Percentiles rank a stretch among this genome's conserved stretches.
These are phyloP conservation scores for Oryza longistaminata DNA, from an alignment of 176 grass and related monocot species.

Conservation along the genomic window DNA sequence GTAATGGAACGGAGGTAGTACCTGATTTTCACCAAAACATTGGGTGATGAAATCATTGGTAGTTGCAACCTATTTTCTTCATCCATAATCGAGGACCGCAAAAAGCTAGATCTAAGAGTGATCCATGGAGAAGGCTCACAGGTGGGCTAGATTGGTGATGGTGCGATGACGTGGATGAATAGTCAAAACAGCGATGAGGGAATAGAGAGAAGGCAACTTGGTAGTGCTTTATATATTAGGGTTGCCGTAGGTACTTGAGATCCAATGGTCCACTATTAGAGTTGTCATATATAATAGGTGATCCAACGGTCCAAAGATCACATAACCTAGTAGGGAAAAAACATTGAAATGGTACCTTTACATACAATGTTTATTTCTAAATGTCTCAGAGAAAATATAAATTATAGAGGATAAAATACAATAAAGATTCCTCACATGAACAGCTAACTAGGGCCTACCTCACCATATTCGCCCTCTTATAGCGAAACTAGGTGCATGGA, in stretches of 20 bases:
- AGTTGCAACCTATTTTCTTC: not conserved
- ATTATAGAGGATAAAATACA: not conserved
- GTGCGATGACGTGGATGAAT: too few relatives aligned
- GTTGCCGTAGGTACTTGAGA: not conserved
- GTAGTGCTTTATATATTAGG: too few relatives aligned
- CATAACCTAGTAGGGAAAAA: not conserved
- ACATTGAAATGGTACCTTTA: too few relatives aligned
- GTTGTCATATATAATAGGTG: too few relatives aligned
- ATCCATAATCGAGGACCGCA: not conserved
- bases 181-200: fast-evolving
- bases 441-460: not conserved
- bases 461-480: not conserved
- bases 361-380: not conserved
- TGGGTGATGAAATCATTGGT: not conserved
- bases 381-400: not conserved
- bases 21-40: not conserved
- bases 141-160: not conserved
- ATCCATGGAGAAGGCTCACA: too few relatives aligned
- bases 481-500: not conserved
- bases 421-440: too few relatives aligned
- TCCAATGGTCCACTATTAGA: not conserved
- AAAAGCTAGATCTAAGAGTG: not conserved
- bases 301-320: not conserved
- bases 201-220: too few relatives aligned
- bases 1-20: too few relatives aligned